phyloP scores from a whole-genome alignment of 441 rosid species.

The Gossypium gossypioides region DNA sequence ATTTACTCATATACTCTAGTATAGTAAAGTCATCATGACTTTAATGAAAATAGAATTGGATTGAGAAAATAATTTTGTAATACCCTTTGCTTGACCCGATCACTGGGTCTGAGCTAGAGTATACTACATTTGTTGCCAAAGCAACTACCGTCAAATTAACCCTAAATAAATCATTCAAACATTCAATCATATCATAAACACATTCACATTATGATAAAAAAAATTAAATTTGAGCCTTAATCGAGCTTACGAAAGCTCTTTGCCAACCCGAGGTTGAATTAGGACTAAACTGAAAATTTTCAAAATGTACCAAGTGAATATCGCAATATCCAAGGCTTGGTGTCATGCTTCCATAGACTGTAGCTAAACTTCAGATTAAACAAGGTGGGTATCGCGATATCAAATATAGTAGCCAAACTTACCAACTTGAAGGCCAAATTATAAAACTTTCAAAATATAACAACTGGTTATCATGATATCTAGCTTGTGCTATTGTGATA shows the following conservation, averaged over 20 bases:
- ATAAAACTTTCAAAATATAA: background rate
- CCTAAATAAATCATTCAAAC: background rate
- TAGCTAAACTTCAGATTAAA: background rate
- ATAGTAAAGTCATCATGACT: background rate
- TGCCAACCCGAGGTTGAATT: background rate
- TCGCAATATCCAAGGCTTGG: background rate
- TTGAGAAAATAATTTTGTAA: background rate
- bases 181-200: background rate
- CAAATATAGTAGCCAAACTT: background rate
- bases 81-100: background rate
- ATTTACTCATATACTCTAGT: background rate
- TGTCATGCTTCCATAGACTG: no score
- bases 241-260: background rate
- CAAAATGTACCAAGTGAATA: background rate
- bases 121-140: no score
- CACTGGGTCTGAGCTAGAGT: background rate
- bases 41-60: background rate
- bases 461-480: background rate
- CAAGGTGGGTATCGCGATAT: background rate
- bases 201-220: background rate
- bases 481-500: background rate
- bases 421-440: background rate
- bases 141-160: background rate
- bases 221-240: background rate
- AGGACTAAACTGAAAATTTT: background rate